These are phyloP conservation scores for Schizosaccharomyces osmophilus DNA, from an alignment of 805 yeast genomes.

Conservation along the genomic window DNA sequence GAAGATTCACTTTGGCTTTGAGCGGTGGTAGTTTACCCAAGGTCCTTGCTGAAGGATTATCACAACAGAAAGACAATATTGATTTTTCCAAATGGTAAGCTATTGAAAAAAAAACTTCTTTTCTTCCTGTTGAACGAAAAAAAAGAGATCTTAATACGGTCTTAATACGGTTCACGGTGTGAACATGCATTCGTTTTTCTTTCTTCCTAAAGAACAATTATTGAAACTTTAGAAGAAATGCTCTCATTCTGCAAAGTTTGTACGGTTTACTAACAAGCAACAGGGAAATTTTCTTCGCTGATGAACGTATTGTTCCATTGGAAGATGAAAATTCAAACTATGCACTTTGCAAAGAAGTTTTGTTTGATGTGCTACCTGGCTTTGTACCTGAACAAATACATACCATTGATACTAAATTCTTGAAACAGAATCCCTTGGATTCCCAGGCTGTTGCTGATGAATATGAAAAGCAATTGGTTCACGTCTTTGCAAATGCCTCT, in stretches of 20 bases:
- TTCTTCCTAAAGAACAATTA: background rate
- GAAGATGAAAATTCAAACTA: slow-evolving; percentile 62
- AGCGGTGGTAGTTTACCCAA: slow-evolving; percentile 82
- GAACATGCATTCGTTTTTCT: background rate
- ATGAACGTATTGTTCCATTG: slow-evolving; percentile 81
- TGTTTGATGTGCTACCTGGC: slow-evolving; percentile 44
- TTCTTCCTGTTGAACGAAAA: no score
- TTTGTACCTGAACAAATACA: slow-evolving; percentile 40
- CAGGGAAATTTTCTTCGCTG: slow-evolving; percentile 74
- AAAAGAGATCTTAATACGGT: no score
- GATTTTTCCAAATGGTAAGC: slow-evolving; percentile 67
- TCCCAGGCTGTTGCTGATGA: slow-evolving; percentile 77
- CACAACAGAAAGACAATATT: slow-evolving; percentile 42
- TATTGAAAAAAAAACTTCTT: background rate
- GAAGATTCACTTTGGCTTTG: slow-evolving; percentile 69
- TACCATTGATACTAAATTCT: slow-evolving; percentile 56
- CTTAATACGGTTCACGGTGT: background rate
- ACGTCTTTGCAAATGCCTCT: slow-evolving; percentile 60
- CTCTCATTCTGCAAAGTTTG: background rate
- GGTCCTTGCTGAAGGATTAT: slow-evolving; percentile 65
- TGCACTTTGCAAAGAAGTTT: slow-evolving; percentile 64
- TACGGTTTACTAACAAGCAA: background rate
- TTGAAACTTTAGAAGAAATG: background rate
- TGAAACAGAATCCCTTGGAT: slow-evolving; percentile 32
- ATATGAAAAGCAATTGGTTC: slow-evolving; percentile 66